Evolutionary conservation across 2,329 filamentous ascomycete genomes (phyloP), one percentile per base, ranked within the genome.

Genomic region (Kalmusia sp.): DNA sequence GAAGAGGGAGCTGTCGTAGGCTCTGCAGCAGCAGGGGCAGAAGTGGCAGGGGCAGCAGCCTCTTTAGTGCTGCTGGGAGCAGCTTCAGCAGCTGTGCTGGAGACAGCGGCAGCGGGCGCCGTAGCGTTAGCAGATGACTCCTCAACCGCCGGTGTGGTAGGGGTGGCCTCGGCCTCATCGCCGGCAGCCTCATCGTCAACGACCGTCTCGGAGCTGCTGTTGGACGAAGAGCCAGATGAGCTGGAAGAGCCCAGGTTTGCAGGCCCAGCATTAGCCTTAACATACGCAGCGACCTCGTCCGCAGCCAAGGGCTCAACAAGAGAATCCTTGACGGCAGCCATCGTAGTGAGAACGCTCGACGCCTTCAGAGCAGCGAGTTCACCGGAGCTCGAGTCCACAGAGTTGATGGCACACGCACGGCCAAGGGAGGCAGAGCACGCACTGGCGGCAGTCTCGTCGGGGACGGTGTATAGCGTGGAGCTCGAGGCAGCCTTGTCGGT

Each of bases 211-310:
- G 11, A 27, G 12, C 6, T 17, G 6, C 40, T 15, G 27, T 31
- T 38, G 21, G 49, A 45, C 2, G 43, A 22, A 15, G 15, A 28
- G 27, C 27, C 40, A 11, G 31, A 6, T 31, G 22, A 21, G 25
- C 39, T 22, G 11, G 57, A 30, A 28, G 59, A 34, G 31, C 53
- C 50, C 11, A 66, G 57, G 9, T 62, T 61, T 9, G 58, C 51
- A 8, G 63, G 62, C 28, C 59, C 57, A 33, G 57, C 57, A n/a
- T 62, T 60, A 14, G 57, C 55, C 53, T 64, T 61, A 50, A 66
- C 63, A 38, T 63, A 48, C 0, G 62, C 61, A 5, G 61, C 58
- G 22, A 66, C 63, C 33, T 64, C 41, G 40, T 35, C 51, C 30
- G 56, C 60, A 8, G 52, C 56, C 14, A 66, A 30, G 1, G 56